These are phyloP conservation scores for Albifimbria verrucaria DNA, from an alignment of 2,329 filamentous ascomycete genomes.

Conservation along the genomic window DNA sequence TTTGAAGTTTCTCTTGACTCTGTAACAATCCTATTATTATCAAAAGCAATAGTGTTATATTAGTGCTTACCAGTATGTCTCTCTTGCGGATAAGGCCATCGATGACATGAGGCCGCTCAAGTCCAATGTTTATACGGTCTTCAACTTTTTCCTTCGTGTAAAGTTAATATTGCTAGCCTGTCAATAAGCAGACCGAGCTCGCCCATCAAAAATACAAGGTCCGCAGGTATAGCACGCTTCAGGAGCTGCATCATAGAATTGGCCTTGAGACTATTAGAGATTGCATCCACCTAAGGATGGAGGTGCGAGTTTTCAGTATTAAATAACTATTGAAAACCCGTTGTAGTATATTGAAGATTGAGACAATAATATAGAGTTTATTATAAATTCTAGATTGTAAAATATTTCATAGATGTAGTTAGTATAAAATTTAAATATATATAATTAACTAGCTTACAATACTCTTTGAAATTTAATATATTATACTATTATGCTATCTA, in stretches of 20 bases:
- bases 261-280: slow-evolving; percentile 9
- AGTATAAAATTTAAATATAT: no score
- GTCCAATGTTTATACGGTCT: not conserved
- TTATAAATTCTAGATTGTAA: no score
- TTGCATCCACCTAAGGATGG: slow-evolving; percentile 17
- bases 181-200: not conserved
- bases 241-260: no score
- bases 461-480: no score
- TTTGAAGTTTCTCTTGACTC: not conserved
- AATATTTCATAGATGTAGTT: no score
- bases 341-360: no score
- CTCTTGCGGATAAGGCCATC: not conserved
- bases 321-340: no score
- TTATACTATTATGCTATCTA: no score
- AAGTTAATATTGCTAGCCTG: not conserved
- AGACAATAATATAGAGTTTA: no score
- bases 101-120: not conserved
- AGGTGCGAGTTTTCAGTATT: slow-evolving; percentile 14
- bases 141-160: not conserved
- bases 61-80: not conserved
- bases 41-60: not conserved
- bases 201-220: not conserved
- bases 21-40: not conserved
- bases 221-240: not conserved
- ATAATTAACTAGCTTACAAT: no score